These are phyloP conservation scores for Thielaviopsis populi DNA, from an alignment of 2,329 filamentous ascomycete species.

Conservation along the genomic window DNA sequence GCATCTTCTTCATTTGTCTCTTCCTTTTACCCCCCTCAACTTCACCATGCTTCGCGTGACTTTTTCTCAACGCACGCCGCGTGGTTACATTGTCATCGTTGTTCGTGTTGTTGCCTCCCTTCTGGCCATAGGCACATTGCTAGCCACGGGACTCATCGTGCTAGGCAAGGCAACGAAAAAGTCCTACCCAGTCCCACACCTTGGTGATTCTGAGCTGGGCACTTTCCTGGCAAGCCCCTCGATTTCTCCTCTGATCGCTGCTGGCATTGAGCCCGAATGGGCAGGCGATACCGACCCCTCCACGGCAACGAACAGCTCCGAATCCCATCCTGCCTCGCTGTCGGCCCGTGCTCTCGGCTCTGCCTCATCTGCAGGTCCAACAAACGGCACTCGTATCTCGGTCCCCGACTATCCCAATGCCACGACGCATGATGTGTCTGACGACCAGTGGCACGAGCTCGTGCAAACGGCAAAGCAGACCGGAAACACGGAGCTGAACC, in stretches of 20 bases:
- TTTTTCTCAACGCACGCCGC: neutral
- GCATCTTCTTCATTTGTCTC: no score
- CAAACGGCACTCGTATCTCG: neutral
- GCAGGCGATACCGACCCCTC: neutral
- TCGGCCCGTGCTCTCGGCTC: neutral
- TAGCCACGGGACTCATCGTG: neutral
- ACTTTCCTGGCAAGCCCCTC: neutral
- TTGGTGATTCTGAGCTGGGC: neutral
- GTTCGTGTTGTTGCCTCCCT: neutral
- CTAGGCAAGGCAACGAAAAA: neutral
- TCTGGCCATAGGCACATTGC: neutral
- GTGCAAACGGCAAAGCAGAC: neutral
- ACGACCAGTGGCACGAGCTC: slow-evolving; percentile 3
- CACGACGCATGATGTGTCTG: neutral
- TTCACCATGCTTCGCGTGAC: neutral
- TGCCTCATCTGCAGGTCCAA: neutral
- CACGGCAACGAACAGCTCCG: neutral
- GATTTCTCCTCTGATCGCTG: neutral
- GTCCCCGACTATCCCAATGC: neutral
- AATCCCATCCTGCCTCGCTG: neutral
- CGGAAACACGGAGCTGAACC: neutral
- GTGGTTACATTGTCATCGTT: neutral
- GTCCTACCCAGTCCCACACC: neutral
- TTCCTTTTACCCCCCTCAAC: neutral
- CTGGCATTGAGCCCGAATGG: neutral